A percentile compares a stretch with the other conserved stretches of the same genome.
These are phyloP conservation scores for Erucastrum elatum DNA, from an alignment of 345 rosid species.

Conservation along the genomic window DNA sequence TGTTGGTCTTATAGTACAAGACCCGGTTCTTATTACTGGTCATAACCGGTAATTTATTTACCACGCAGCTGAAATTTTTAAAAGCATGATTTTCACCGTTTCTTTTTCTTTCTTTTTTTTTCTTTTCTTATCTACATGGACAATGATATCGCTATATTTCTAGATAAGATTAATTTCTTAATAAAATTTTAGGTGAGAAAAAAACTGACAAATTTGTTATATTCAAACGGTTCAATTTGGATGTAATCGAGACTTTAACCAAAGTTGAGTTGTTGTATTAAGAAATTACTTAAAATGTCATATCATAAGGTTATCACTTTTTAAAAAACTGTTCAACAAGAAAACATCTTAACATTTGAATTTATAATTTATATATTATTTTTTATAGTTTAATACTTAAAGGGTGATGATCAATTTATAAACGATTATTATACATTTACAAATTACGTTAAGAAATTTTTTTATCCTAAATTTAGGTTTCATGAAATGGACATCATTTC, in stretches of 20 bases:
- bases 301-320: too few relatives aligned
- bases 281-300: not conserved
- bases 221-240: not conserved
- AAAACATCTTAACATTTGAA: too few relatives aligned
- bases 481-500: too few relatives aligned
- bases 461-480: too few relatives aligned
- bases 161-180: not conserved
- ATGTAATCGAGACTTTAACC: not conserved
- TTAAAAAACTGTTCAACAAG: too few relatives aligned
- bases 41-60: constrained; percentile 27
- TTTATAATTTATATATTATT: too few relatives aligned
- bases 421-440: too few relatives aligned
- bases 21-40: constrained; percentile 21
- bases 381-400: too few relatives aligned
- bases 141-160: not conserved
- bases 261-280: not conserved
- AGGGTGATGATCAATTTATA: too few relatives aligned
- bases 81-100: constrained; percentile 1
- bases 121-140: not conserved
- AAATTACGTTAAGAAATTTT: too few relatives aligned
- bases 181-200: not conserved
- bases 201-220: not conserved
- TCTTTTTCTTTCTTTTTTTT: not conserved
- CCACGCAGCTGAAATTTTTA: constrained; percentile 15
- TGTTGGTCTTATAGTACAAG: constrained; percentile 11